Percentiles rank a stretch among this genome's conserved stretches.
phyloP scores from a whole-genome alignment of 257 asterid genomes.

The Penstemon davidsonii region DNA sequence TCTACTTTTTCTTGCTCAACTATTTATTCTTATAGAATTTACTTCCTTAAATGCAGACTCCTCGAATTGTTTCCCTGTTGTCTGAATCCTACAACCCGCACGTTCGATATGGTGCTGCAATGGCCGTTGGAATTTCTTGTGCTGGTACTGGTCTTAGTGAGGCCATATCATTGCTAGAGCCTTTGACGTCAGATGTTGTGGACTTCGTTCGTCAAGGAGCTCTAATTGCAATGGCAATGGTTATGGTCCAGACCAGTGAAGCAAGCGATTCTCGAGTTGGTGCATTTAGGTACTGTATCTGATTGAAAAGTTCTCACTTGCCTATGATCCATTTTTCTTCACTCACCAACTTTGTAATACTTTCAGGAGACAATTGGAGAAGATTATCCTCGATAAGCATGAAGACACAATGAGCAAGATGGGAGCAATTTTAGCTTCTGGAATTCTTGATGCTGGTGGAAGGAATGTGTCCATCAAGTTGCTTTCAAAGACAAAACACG shows the following conservation, averaged over 20 bases:
- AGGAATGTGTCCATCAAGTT: slow-evolving; percentile 84
- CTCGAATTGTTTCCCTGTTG: slow-evolving; percentile 83
- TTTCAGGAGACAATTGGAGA: slow-evolving; percentile 84
- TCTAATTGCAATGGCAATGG: slow-evolving; percentile 99
- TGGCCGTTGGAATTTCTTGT: slow-evolving; percentile 98
- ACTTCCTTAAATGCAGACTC: slow-evolving; percentile 57
- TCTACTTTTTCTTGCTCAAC: not conserved
- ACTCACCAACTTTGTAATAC: slow-evolving; percentile 17
- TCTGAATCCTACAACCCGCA: slow-evolving; percentile 99
- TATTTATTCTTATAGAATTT: slow-evolving; percentile 15
- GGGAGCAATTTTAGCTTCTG: slow-evolving; percentile 98
- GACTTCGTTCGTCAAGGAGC: slow-evolving; percentile 99
- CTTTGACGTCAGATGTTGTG: slow-evolving; percentile 90
- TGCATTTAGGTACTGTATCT: slow-evolving; percentile 66
- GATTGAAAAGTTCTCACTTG: not conserved
- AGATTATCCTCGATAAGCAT: slow-evolving; percentile 85
- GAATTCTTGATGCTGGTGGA: slow-evolving; percentile 98
- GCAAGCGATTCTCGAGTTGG: slow-evolving; percentile 98
- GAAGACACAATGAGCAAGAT: slow-evolving; percentile 99
- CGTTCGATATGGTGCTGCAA: slow-evolving; percentile 97
- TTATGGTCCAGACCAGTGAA: slow-evolving; percentile 92
- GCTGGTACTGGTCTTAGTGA: slow-evolving; percentile 98
- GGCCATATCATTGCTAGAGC: slow-evolving; percentile 95
- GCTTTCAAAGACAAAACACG: slow-evolving; percentile 86
- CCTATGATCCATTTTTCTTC: not conserved